Evolutionary conservation across 768 basidiomycete species (phyloP).

Genomic region (Termitomyces titanicus): DNA sequence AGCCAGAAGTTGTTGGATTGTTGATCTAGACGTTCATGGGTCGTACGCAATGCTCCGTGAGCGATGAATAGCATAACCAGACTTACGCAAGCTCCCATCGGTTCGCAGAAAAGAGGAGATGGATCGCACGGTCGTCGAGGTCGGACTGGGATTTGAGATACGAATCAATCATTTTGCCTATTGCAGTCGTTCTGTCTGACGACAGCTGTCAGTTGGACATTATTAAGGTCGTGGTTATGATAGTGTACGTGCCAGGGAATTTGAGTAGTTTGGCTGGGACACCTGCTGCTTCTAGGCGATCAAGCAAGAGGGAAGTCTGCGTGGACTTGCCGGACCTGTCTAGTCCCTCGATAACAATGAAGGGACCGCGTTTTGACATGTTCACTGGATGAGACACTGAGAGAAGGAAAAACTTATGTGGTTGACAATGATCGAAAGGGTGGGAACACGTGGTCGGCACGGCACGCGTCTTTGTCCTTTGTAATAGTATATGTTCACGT

Average conservation of each 20-base stretch:
- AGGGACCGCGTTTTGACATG: conserved; percentile 55
- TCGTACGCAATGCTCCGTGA: background rate
- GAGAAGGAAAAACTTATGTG: too few species aligned
- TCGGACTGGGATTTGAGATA: conserved; percentile 85
- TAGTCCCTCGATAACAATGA: conserved; percentile 95
- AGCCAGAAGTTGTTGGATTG: conserved; percentile 55
- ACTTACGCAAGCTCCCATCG: conserved; percentile 89
- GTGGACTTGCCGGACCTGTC: conserved; percentile 95
- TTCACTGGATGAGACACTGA: background rate
- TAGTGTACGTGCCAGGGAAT: conserved; percentile 73
- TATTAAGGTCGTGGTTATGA: background rate
- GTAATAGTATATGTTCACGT: too few species aligned
- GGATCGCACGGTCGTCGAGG: conserved; percentile 87
- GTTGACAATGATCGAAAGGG: too few species aligned
- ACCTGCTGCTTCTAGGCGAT: conserved; percentile 44
- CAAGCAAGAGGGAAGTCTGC: conserved; percentile 62
- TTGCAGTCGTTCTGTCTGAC: conserved; percentile 85
- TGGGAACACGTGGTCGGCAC: too few species aligned
- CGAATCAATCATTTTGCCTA: conserved; percentile 89
- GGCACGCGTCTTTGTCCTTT: too few species aligned
- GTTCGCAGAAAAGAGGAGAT: conserved; percentile 95
- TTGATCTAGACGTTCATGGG: conserved; percentile 35
- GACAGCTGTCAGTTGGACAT: background rate
- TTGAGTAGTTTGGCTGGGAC: conserved; percentile 61
- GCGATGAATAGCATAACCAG: background rate